Base-by-base conservation (phyloP, 495 filamentous ascomycete species). In the Neurospora terricola region DNA sequence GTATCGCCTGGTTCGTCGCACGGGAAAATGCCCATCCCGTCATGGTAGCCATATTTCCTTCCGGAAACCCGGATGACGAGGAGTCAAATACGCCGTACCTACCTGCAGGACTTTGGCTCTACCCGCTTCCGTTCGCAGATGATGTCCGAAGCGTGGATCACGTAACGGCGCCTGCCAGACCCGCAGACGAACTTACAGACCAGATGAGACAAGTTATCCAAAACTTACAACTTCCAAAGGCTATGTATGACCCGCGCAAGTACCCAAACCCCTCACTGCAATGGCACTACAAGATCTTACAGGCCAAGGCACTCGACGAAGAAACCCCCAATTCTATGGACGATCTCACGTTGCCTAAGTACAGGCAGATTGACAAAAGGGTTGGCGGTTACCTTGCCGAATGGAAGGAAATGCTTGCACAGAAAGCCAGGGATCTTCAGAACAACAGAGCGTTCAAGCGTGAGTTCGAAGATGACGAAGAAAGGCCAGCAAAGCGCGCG, bases 231-330 rank as follows among this genome's bases (percentile, higher is more conserved):
- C 90, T 99, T 12, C 96, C 96, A 0, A 94, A 92, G 76, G 94
- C 88, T 2, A 79, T 84, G 4, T 99, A 97, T 78, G 90, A 94
- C 72, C 94, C 95, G 18, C 80, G 83, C 3, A 95, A 92, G 79
- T 98, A 98, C 78, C 93, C 96, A 0, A 99, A 99, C 76, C 96
- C 96, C 75, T 88, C 91, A 1, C 87, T 99, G 70, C 96, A 99
- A 85, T 99, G 96, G 96, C 94, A 97, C 81, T 99, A 98, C 83
- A 91, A 90, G 66, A 95, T 98, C 54, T 84, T 99, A 5, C 96
- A 99, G 80, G 93, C 93, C 6, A 87, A 97, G 66, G 96, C 96
- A 2, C 82, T 99, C 14, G 94, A 97, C 38, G 96, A 99, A 78
- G 96, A 98, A 69, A 80, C 94, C 23, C 96, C 96, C 1, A 91